Percentiles rank a stretch among this genome's conserved stretches.
phyloP scores from a whole-genome alignment of 805 yeast species.

The Hanseniaspora thailandica region DNA sequence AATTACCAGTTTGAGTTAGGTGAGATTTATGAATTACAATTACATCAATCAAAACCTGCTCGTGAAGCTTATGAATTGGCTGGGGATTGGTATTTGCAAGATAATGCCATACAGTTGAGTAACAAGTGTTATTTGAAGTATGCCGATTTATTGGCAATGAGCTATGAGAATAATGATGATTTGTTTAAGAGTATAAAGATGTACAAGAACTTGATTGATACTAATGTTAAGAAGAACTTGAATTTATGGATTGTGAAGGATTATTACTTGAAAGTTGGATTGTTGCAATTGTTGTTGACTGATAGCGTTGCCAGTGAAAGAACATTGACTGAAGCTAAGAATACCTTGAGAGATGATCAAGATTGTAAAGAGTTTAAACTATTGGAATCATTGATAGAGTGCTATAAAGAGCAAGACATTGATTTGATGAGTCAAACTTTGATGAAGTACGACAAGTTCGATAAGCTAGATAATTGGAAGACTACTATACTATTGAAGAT shows the following conservation, averaged over 20 bases:
- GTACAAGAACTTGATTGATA: constrained; percentile 69
- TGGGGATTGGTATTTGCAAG: constrained; percentile 90
- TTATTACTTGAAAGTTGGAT: constrained; percentile 69
- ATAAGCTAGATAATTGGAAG: constrained; percentile 83
- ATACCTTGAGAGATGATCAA: constrained; percentile 42
- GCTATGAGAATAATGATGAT: constrained; percentile 37
- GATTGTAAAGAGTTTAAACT: constrained; percentile 67
- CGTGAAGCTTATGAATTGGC: constrained; percentile 75
- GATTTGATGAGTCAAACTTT: constrained; percentile 64
- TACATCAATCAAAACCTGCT: constrained; percentile 41
- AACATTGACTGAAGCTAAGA: constrained; percentile 45
- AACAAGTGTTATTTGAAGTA: constrained; percentile 79
- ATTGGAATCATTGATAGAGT: constrained; percentile 51
- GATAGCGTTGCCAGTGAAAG: constrained; percentile 80
- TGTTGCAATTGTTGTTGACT: constrained; percentile 72
- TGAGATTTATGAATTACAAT: constrained; percentile 65
- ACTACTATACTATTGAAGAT: constrained; percentile 72
- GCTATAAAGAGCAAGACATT: constrained; percentile 70
- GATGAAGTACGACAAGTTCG: constrained; percentile 74
- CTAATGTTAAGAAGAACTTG: constrained; percentile 58
- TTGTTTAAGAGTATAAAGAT: constrained; percentile 63
- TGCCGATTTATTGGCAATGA: constrained; percentile 73
- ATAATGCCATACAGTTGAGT: constrained; percentile 81
- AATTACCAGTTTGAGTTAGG: constrained; percentile 87
- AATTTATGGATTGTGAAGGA: constrained; percentile 90